Conservation (phyloP, 495 filamentous ascomycete species). For the Extremus antarcticus region DNA sequence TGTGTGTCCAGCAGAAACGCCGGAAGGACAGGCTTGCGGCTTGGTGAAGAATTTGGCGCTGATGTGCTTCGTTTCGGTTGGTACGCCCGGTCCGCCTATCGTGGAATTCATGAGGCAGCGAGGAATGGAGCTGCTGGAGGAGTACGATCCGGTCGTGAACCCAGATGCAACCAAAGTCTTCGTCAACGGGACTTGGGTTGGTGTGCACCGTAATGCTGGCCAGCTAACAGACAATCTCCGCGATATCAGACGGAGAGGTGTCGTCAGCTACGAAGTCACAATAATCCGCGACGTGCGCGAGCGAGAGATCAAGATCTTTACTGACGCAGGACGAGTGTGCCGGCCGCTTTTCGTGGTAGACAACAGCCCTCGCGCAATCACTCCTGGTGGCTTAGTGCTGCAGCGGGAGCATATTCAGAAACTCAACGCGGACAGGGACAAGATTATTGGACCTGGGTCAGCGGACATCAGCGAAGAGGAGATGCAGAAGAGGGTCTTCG, state of each 20-base stretch:
- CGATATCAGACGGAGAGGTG: slow-evolving; percentile 60
- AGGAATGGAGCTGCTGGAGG: slow-evolving; percentile 92
- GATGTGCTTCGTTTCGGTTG: slow-evolving; percentile 96
- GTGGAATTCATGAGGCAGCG: slow-evolving; percentile 88
- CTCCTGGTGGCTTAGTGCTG: slow-evolving; percentile 66
- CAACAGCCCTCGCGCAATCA: slow-evolving; percentile 54
- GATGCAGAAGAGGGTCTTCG: slow-evolving; percentile 55
- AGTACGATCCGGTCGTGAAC: slow-evolving; percentile 79
- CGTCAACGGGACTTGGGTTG: slow-evolving; percentile 96
- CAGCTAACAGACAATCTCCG: slow-evolving; percentile 68
- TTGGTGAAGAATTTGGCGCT: slow-evolving; percentile 95
- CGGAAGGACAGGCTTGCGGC: slow-evolving; percentile 96
- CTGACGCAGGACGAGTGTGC: slow-evolving; percentile 89
- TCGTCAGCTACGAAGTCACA: slow-evolving; percentile 81
- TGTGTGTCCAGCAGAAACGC: slow-evolving; percentile 94
- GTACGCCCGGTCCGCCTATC: slow-evolving; percentile 78
- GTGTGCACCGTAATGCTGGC: slow-evolving; percentile 72
- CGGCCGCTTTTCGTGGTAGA: slow-evolving; percentile 86
- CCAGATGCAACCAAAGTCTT: slow-evolving; percentile 96
- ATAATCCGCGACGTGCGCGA: slow-evolving; percentile 91
- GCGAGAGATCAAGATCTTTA: slow-evolving; percentile 96
- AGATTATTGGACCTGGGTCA: slow-evolving; percentile 23
- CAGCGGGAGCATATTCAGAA: slow-evolving; percentile 67
- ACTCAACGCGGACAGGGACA: slow-evolving; percentile 57
- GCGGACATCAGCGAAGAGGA: slow-evolving; percentile 45